Conservation (phyloP, 1,139 yeast genomes). For the Candida sp. region DNA sequence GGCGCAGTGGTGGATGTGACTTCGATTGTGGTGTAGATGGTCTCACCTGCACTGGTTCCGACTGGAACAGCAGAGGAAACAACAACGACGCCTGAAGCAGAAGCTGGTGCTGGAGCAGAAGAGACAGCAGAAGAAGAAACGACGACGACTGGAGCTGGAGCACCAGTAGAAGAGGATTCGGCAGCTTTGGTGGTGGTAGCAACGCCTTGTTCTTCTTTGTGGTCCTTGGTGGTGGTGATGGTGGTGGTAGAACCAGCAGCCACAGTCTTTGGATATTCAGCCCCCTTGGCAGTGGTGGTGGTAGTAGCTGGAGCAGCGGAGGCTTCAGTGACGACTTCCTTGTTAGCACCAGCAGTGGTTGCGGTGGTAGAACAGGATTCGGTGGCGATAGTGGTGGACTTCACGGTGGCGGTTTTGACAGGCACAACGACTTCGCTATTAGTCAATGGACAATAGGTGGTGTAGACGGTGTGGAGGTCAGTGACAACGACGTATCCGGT, state of each 20-base stretch:
- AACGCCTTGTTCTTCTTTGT: too few relatives aligned
- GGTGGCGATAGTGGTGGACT: slow-evolving; percentile 1
- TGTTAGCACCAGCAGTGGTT: slow-evolving; percentile 6
- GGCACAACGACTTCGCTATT: slow-evolving; percentile 13
- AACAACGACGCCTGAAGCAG: not conserved
- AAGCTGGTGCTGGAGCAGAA: slow-evolving; percentile 4
- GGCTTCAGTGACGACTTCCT: not conserved
- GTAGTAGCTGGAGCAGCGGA: not conserved
- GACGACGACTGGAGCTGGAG: not conserved
- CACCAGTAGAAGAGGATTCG: slow-evolving; percentile 6
- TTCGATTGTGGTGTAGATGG: slow-evolving; percentile 8
- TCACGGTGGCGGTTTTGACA: not conserved
- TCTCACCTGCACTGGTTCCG: slow-evolving; percentile 5
- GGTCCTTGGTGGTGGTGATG: too few relatives aligned
- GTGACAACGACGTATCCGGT: slow-evolving; percentile 38
- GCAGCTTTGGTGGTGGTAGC: not conserved
- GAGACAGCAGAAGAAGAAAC: not conserved
- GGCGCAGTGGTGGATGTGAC: slow-evolving; percentile 13
- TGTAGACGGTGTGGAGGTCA: slow-evolving; percentile 28
- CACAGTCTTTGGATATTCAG: too few relatives aligned
- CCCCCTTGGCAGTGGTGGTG: too few relatives aligned
- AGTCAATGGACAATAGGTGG: slow-evolving; percentile 37
- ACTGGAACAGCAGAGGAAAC: slow-evolving; percentile 1
- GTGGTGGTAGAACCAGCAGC: too few relatives aligned
- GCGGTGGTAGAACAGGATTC: slow-evolving; percentile 1